Evolutionary conservation across 768 basidiomycete genomes (phyloP), one percentile per base, ranked within the genome.

Genomic region (Lactifluus piperatus): DNA sequence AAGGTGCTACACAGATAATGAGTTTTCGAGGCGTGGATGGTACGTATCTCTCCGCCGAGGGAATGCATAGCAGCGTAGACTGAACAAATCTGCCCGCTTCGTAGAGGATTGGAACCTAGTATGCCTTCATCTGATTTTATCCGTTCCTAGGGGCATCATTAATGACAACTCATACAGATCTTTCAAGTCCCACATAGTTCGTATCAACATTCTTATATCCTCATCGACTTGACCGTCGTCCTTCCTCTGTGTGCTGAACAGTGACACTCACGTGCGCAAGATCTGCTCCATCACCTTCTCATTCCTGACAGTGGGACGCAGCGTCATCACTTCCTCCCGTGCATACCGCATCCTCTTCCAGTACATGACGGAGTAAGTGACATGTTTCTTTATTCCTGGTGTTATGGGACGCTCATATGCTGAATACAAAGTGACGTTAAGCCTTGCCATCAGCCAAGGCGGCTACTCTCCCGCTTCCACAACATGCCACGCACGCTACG

Each of bases 141-240:
- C 36, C 24, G 22, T 37, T 44, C 34, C 29, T 10, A 45, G 8
- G 8, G 32, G 10, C 56, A 27, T 34, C 2, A 14, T 47, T 30
- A 4, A 37, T 58, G 5, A 30, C 16, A 36, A n/a, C 24, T 14
- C 10, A 24, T 20, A 29, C 44, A 61, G 60, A 61, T 58, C 22
- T 61, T 61, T 44, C 56, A 61, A 48, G 36, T 48, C 36, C 60
- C 60, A 26, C 60, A 61, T 39, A 32, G 60, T 61, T 51, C 56
- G 60, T 61, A 39, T 14, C 54, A 51, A 51, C 30, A 55, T 16
- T 51, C 48, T 9, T 56, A 43, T 24, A 37, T 60, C 34, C 39
- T 51, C 43, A 39, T 48, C 22, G 53, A 54, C 24, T 41, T 60
- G 14, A 24, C 43, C 41, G 51, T 18, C 24, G 14, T 37, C 16